Percentiles rank a stretch among this genome's conserved stretches.
Conservation (phyloP, 1,284 basidiomycete species). For the Fomitopsis palustris region DNA sequence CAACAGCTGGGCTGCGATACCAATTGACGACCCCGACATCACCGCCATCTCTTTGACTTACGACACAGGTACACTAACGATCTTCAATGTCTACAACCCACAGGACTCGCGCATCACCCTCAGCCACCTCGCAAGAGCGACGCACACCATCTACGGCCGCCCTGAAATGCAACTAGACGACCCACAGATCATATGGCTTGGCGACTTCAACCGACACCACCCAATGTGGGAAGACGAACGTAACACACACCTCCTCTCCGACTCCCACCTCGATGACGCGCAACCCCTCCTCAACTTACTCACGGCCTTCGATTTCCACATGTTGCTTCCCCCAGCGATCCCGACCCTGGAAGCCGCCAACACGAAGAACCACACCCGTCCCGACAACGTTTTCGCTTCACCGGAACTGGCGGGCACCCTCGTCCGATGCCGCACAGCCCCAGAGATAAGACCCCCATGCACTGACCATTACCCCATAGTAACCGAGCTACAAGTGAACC, state of each 20-base stretch:
- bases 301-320: slow-evolving; percentile 15
- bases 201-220: slow-evolving; percentile 31
- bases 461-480: slow-evolving; percentile 30
- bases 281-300: slow-evolving; percentile 21
- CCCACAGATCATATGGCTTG: background rate
- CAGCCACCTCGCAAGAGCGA: slow-evolving; percentile 4
- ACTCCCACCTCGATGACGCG: slow-evolving; percentile 9
- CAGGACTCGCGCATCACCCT: slow-evolving; percentile 20
- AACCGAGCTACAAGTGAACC: slow-evolving; percentile 8
- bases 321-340: slow-evolving; percentile 25
- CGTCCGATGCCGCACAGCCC: slow-evolving; percentile 15
- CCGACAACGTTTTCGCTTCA: slow-evolving; percentile 33
- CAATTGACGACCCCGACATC: slow-evolving; percentile 23
- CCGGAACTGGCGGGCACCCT: slow-evolving; percentile 12
- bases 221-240: slow-evolving; percentile 38
- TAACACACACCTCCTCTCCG: slow-evolving; percentile 34
- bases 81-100: slow-evolving; percentile 38
- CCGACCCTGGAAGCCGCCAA: slow-evolving; percentile 25
- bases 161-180: background rate
- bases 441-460: slow-evolving; percentile 8
- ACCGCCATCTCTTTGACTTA: slow-evolving; percentile 22
- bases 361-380: slow-evolving; percentile 27
- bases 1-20: slow-evolving; percentile 22
- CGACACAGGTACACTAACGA: slow-evolving; percentile 8
- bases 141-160: background rate